Evolutionary conservation across 1,284 basidiomycete species (phyloP), one percentile per base, ranked within the genome.

Genomic region (Vanrija sp.): DNA sequence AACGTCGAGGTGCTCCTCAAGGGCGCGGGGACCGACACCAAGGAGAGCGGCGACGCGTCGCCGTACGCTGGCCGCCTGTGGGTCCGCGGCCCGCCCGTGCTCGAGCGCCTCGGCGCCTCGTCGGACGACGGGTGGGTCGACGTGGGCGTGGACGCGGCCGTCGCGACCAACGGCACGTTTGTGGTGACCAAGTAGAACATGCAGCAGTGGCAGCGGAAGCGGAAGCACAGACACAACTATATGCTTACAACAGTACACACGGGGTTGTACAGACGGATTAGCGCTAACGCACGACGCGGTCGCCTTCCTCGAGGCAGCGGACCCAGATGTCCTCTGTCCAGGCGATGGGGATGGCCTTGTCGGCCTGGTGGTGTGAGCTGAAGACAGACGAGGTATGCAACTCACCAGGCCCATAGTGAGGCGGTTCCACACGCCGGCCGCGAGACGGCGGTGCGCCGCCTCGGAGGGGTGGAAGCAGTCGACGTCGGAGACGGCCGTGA

Each of bases 401-500:
- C 36, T 39, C 19, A 53, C 60, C 43, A 55, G 46, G 23, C 37
- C 24, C 31, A 45, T 27, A 1, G 31, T 66, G 27, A 77, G 54
- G 25, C 75, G 53, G 55, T 76, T 76, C 76, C 76, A 77, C 31
- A 77, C 48, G 0, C 73, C 75, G 1, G 71, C 69, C 4, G 73
- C 75, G 15, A 77, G 65, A 1, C 75, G 56, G 45, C 66, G 61
- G 53, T 77, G 76, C 0, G 69, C 70, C 22, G 61, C 62, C 18
- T 64, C 67, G 14, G 69, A 71, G 4, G 76, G 76, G 46, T 77
- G 76, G 60, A 77, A 78, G 57, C 75, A 78, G 55, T 78, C 76
- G 6, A 71, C 59, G n/a, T 65, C 63, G 8, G 68, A 72, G 6
- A 77, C 56, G 3, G 74, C 72, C 39, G 69, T 62, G 18, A 75